These are phyloP conservation scores for Juncus inflexus DNA, from an alignment of 176 grass and related monocot genomes.

Conservation along the genomic window DNA sequence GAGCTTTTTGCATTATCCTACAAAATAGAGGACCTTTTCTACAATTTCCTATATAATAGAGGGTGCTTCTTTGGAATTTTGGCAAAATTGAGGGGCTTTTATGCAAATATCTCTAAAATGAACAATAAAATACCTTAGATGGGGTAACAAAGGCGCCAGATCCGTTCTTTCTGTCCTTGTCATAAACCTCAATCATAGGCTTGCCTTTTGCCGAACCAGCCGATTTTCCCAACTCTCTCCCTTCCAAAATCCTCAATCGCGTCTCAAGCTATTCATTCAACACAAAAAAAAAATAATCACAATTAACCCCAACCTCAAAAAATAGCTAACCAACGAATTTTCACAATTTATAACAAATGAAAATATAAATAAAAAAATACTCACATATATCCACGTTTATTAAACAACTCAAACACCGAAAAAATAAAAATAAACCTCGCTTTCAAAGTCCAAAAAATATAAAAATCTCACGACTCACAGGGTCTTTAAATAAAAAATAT, in stretches of 20 bases:
- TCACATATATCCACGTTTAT: neutral
- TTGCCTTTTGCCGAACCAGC: conserved; percentile 74
- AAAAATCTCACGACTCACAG: too few species aligned
- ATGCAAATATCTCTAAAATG: neutral
- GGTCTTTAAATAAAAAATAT: too few species aligned
- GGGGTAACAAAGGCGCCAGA: conserved; percentile 59
- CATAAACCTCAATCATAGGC: conserved; percentile 78
- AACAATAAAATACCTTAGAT: conserved; percentile 47
- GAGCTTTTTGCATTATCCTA: too few species aligned
- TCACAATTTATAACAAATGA: neutral
- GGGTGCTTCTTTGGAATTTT: too few species aligned
- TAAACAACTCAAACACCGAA: too few species aligned
- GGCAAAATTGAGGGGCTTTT: too few species aligned
- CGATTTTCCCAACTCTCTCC: conserved; percentile 56
- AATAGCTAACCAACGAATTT: too few species aligned
- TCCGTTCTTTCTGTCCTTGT: conserved; percentile 86
- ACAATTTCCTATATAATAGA: too few species aligned
- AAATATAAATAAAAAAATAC: neutral
- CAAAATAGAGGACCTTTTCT: too few species aligned
- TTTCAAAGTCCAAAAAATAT: too few species aligned
- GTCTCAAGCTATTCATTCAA: conserved; percentile 49
- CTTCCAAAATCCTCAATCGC: conserved; percentile 56
- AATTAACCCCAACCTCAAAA: too few species aligned
- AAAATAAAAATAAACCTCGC: too few species aligned
- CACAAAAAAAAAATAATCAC: neutral